Percentiles rank a stretch among this genome's conserved stretches.
These are phyloP conservation scores for Lactifluus echinatus DNA, from an alignment of 768 basidiomycete species.

Conservation along the genomic window DNA sequence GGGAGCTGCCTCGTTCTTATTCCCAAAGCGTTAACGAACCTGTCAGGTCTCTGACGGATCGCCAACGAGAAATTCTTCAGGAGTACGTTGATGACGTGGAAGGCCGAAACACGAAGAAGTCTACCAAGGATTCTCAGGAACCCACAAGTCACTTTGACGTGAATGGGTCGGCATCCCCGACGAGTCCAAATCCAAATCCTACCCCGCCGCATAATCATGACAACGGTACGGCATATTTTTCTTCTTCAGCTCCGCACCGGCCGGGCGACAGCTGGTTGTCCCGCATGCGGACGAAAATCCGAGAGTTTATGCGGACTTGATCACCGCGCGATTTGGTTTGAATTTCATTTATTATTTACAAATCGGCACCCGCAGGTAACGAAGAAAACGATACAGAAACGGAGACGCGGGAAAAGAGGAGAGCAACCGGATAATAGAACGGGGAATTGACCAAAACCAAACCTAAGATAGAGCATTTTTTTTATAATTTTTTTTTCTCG, in stretches of 20 bases:
- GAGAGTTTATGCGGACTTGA: slow-evolving; percentile 63
- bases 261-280: slow-evolving; percentile 53
- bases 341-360: slow-evolving; percentile 5
- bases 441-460: not conserved
- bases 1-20: slow-evolving; percentile 1
- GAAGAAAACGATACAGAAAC: slow-evolving; percentile 27
- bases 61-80: slow-evolving; percentile 82
- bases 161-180: slow-evolving; percentile 19
- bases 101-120: slow-evolving; percentile 37
- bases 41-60: slow-evolving; percentile 66
- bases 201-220: slow-evolving; percentile 28
- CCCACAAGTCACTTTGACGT: slow-evolving; percentile 20
- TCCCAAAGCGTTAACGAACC: slow-evolving; percentile 4
- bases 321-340: slow-evolving; percentile 33
- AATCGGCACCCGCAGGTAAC: slow-evolving; percentile 15
- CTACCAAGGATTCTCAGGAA: slow-evolving; percentile 21
- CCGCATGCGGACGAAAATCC: slow-evolving; percentile 58
- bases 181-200: not conserved
- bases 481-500: not conserved
- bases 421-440: slow-evolving; percentile 37
- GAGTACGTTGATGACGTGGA: slow-evolving; percentile 92
- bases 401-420: slow-evolving; percentile 37
- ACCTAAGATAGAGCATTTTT: not conserved
- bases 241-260: slow-evolving; percentile 44
- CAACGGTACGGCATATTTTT: slow-evolving; percentile 74